These are phyloP conservation scores for Podaxis sp. DNA, from an alignment of 768 basidiomycete genomes.

Conservation along the genomic window DNA sequence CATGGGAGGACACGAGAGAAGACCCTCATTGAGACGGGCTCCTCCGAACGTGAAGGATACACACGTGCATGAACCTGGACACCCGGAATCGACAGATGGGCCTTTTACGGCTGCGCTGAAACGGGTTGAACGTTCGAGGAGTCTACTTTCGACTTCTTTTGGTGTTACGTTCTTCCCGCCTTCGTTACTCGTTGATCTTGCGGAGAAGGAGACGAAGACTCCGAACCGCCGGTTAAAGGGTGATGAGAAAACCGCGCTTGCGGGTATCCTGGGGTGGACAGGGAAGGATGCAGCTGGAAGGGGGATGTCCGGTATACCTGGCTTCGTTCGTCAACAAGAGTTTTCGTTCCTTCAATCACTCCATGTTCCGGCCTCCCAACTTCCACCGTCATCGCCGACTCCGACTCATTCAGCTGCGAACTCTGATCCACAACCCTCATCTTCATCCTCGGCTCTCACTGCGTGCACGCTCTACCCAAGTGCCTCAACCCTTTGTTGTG, in stretches of 20 bases:
- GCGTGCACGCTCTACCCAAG: neutral
- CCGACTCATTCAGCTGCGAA: constrained; percentile 1
- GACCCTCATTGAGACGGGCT: neutral
- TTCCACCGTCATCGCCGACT: neutral
- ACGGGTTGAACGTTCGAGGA: constrained; percentile 38
- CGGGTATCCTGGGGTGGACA: constrained; percentile 63
- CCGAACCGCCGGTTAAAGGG: constrained; percentile 44
- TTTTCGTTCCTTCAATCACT: constrained; percentile 51
- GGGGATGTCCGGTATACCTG: constrained; percentile 48
- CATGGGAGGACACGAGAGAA: neutral
- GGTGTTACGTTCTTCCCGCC: constrained; percentile 51
- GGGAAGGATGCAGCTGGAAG: constrained; percentile 38
- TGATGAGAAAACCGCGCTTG: constrained; percentile 55
- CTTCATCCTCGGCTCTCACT: neutral
- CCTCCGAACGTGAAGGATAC: constrained; percentile 14
- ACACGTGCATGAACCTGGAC: neutral
- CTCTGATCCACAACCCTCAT: neutral
- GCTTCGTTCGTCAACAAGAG: constrained; percentile 60
- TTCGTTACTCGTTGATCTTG: constrained; percentile 46
- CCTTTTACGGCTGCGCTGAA: constrained; percentile 41
- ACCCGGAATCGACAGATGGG: constrained; percentile 19
- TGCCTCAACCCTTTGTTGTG: constrained; percentile 35
- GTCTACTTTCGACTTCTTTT: constrained; percentile 53
- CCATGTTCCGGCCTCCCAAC: constrained; percentile 29
- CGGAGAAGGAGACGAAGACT: constrained; percentile 45